Evolutionary conservation across 768 basidiomycete species (phyloP).

Genomic region (Symmetrospora coprosmae): DNA sequence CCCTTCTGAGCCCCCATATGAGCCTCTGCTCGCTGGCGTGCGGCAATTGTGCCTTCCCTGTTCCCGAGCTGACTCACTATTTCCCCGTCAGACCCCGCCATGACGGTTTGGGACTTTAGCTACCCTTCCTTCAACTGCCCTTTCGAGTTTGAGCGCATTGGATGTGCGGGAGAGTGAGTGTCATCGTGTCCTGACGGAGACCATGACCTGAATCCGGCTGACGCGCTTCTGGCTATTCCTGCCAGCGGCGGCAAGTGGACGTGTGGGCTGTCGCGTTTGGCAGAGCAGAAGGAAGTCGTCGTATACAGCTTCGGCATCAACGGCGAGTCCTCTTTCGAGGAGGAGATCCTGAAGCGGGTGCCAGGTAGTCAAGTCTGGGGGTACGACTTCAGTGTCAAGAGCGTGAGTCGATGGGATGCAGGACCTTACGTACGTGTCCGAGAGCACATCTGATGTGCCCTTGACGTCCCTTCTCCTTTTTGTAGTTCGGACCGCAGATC

Average conservation of each 20-base stretch:
- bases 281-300: constrained; percentile 4
- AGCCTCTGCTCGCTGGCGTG: not conserved
- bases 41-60: not conserved
- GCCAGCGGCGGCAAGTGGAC: constrained; percentile 19
- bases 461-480: not conserved
- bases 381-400: constrained; percentile 23
- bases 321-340: constrained; percentile 25
- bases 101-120: constrained; percentile 27
- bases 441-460: not conserved
- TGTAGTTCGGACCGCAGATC: constrained; percentile 19
- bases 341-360: constrained; percentile 9
- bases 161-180: not conserved
- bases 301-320: constrained; percentile 26
- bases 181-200: not conserved
- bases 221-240: not conserved
- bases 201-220: not conserved
- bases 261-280: constrained; percentile 20
- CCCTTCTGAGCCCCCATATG: not conserved
- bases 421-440: too few species aligned
- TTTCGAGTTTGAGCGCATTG: constrained; percentile 22
- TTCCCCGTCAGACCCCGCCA: not conserved
- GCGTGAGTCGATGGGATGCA: not conserved
- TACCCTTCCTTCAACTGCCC: constrained; percentile 26
- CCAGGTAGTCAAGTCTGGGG: constrained; percentile 22
- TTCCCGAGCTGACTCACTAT: not conserved